Evolutionary conservation across 257 asterid species (phyloP), one percentile per base, ranked within the genome.

Genomic region (Ligustrum vulgare): DNA sequence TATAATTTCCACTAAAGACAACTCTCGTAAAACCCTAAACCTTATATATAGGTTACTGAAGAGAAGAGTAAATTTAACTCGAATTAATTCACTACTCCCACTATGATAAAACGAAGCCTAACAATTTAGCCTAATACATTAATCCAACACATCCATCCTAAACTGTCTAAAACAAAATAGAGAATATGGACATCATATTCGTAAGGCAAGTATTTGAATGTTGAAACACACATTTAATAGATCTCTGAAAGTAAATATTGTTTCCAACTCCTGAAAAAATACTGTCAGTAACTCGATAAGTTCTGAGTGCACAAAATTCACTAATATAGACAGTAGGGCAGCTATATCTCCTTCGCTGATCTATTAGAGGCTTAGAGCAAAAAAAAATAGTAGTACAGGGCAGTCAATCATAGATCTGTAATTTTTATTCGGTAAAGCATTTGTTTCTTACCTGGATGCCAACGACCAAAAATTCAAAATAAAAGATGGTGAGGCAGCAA

Each of bases 391-490:
- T 8, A 77, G 35, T 63, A 66, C 69, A 28, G 58, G 58, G 75
- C 34, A 34, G 13, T 69, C 47, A 28, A 69, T 49, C 49, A 32
- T 15, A 45, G 15, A 9, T 5, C 13, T 6, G 12, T 32, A 39
- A 39, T 39, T 39, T 39, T 39, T 39, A 39, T 39, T 67, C 65
- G 2, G 74, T 6, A 45, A 56, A 22, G 75, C 10, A 60, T 23
- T 4, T 11, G 1, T 16, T 36, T 15, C 34, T 10, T 82, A 88
- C 67, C 78, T 88, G 20, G 95, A 86, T 43, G 97, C 95, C 68
- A 93, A 80, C 2, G 95, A 85, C 98, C 98, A 91, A 74, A 93
- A 90, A 63, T 90, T 93, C 64, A 91, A 77, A 83, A 93, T 81
- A 77, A 90, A 93, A 0, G 97, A 90, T 0, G 97, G 95, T 15